Conservation (phyloP, 2,329 filamentous ascomycete genomes). For the Zopfia rhizophila region DNA sequence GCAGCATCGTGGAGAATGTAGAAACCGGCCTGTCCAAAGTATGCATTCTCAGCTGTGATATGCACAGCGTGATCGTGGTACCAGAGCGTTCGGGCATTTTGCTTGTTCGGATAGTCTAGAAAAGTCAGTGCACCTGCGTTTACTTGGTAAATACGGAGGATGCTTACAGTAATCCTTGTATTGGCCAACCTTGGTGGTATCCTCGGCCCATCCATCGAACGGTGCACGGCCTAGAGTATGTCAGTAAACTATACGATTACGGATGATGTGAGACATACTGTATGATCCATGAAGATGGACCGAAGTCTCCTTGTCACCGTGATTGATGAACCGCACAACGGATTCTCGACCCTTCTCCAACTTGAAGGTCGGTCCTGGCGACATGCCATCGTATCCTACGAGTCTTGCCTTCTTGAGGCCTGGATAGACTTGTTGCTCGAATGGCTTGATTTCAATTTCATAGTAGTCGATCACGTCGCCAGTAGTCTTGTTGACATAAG, state of each 20-base stretch:
- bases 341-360: constrained; percentile 62
- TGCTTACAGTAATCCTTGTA: constrained; percentile 58
- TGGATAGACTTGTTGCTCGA: constrained; percentile 57
- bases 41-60: constrained; percentile 66
- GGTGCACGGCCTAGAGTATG: constrained; percentile 45
- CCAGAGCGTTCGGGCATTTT: constrained; percentile 66
- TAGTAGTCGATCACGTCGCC: constrained; percentile 58
- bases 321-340: constrained; percentile 66
- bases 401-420: constrained; percentile 54
- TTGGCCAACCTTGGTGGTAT: constrained; percentile 61
- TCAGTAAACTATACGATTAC: constrained; percentile 1
- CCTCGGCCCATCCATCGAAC: constrained; percentile 67
- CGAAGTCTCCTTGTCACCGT: constrained; percentile 57
- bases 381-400: constrained; percentile 66
- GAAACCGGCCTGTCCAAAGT: constrained; percentile 67
- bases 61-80: constrained; percentile 60
- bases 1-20: constrained; percentile 65
- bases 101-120: constrained; percentile 65
- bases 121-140: constrained; percentile 10
- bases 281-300: constrained; percentile 68
- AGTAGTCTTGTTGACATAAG: constrained; percentile 45
- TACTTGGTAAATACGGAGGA: background rate
- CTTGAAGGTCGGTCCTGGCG: constrained; percentile 65
- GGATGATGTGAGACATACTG: constrained; percentile 15
- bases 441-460: constrained; percentile 56